Conservation (phyloP, 208 protist genomes). For the Crithidia bombi region DNA sequence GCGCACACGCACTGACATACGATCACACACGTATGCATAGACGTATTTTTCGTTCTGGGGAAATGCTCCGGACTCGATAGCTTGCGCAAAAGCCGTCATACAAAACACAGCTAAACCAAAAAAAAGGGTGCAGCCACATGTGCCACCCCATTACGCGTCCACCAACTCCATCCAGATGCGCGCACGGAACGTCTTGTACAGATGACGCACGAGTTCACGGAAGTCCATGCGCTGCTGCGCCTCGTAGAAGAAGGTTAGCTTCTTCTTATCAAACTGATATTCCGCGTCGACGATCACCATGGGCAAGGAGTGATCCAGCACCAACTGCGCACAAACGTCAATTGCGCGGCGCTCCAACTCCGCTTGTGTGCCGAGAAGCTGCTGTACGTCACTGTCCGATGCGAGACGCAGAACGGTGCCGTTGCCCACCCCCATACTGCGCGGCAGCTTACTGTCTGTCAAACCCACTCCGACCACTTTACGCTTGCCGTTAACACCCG, state of each 20-base stretch:
- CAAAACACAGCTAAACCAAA: too few relatives aligned
- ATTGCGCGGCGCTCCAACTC: constrained; percentile 84
- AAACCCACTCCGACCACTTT: constrained; percentile 63
- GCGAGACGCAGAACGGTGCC: constrained; percentile 81
- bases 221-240: constrained; percentile 90
- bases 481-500: constrained; percentile 5
- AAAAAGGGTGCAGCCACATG: too few relatives aligned
- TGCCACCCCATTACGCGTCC: constrained; percentile 36
- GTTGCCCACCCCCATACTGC: constrained; percentile 74
- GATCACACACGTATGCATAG: too few relatives aligned
- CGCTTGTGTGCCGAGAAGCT: constrained; percentile 75
- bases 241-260: constrained; percentile 93
- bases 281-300: constrained; percentile 93
- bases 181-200: constrained; percentile 90
- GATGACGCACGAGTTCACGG: constrained; percentile 83
- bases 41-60: too few relatives aligned
- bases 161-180: constrained; percentile 93
- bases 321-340: constrained; percentile 77
- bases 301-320: constrained; percentile 81
- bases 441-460: constrained; percentile 58
- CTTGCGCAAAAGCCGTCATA: too few relatives aligned
- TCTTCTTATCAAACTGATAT: constrained; percentile 93
- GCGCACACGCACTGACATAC: too few relatives aligned
- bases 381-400: constrained; percentile 57
- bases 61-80: too few relatives aligned